Conservation (phyloP, 1,284 basidiomycete genomes). For the Melanopsichium pennsylvanicum region DNA sequence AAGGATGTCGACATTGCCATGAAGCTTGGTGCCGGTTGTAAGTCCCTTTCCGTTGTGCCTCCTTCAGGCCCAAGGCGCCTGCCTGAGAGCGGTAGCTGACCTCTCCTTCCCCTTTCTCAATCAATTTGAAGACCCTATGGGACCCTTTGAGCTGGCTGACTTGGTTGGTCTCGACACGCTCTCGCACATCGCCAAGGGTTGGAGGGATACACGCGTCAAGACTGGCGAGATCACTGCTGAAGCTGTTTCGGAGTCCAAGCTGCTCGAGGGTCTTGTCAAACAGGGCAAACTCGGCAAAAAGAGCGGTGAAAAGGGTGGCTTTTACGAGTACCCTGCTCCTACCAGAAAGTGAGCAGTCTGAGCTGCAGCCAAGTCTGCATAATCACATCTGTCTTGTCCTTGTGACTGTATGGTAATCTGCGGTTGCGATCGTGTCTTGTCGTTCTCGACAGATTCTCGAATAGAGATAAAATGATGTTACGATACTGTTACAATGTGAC, state of each 20-base stretch:
- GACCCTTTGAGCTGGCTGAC: conserved; percentile 72
- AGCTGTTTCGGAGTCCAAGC: conserved; percentile 68
- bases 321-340: conserved; percentile 66
- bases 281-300: conserved; percentile 71
- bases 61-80: too few relatives aligned
- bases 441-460: too few relatives aligned
- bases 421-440: too few relatives aligned
- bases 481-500: background rate
- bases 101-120: too few relatives aligned
- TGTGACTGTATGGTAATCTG: too few relatives aligned
- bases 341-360: conserved; percentile 36
- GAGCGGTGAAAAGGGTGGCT: conserved; percentile 68
- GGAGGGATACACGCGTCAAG: conserved; percentile 69
- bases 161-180: conserved; percentile 70
- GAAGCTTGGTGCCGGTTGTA: conserved; percentile 72
- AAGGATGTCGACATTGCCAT: conserved; percentile 73
- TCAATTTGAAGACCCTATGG: conserved; percentile 66
- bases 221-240: conserved; percentile 67
- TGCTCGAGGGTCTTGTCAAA: conserved; percentile 69
- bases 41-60: conserved; percentile 20
- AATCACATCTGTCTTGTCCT: too few relatives aligned
- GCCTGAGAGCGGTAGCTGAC: too few relatives aligned
- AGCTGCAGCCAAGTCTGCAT: too few relatives aligned
- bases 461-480: too few relatives aligned
- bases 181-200: conserved; percentile 69